These are phyloP conservation scores for Penicillium sp. DNA, from an alignment of 2,329 filamentous ascomycete species.

Conservation along the genomic window DNA sequence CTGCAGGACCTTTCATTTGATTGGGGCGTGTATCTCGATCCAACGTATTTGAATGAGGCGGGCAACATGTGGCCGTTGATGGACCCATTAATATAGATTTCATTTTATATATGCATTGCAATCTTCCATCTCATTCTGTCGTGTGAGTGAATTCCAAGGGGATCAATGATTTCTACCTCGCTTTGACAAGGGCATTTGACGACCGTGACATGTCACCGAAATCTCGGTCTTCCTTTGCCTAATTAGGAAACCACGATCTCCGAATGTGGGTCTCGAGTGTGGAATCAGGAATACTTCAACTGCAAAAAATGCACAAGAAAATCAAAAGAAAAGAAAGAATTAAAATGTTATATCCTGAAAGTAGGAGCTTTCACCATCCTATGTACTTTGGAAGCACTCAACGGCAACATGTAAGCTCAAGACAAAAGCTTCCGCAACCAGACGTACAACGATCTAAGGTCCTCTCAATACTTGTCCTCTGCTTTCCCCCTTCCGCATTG, in stretches of 20 bases:
- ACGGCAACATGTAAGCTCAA: constrained; percentile 5
- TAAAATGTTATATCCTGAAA: too few species aligned
- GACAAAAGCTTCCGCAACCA: constrained; percentile 5
- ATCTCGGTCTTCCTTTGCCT: not conserved
- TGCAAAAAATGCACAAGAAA: not conserved
- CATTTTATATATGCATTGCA: not conserved
- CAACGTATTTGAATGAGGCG: not conserved
- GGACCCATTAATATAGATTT: not conserved
- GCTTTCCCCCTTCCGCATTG: not conserved
- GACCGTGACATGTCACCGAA: not conserved
- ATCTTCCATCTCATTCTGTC: not conserved
- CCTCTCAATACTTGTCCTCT: not conserved
- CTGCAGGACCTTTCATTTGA: not conserved
- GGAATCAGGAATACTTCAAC: not conserved
- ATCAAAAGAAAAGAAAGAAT: too few species aligned
- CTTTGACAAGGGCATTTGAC: not conserved
- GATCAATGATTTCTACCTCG: not conserved
- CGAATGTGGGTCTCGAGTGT: not conserved
- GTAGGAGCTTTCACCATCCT: too few species aligned
- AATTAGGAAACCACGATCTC: not conserved
- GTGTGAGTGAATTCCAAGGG: not conserved
- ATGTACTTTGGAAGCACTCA: not conserved
- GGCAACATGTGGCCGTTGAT: constrained; percentile 1
- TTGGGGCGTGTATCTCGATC: constrained; percentile 1
- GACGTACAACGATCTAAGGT: constrained; percentile 2